A percentile compares a stretch with the other conserved stretches of the same genome.
phyloP scores from a whole-genome alignment of 768 basidiomycete genomes.

The Suillus alpinus region DNA sequence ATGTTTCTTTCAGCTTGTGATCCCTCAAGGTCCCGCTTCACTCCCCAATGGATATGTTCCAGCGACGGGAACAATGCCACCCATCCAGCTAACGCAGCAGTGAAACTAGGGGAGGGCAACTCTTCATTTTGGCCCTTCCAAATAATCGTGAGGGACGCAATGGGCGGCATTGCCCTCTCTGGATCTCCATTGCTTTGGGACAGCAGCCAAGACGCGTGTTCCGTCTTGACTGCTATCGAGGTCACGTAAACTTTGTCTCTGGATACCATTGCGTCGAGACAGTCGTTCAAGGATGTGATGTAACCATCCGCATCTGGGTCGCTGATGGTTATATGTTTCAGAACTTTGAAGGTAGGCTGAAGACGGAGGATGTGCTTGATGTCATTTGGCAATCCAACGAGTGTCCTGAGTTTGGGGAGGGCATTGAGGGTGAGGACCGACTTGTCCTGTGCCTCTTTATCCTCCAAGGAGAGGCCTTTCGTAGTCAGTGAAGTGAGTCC shows the following conservation, averaged over 20 bases:
- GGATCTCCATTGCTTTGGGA: background rate
- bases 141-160: background rate
- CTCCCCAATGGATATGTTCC: constrained; percentile 1
- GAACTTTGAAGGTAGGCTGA: background rate
- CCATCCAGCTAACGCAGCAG: background rate
- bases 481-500: constrained; percentile 1
- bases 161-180: background rate
- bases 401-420: background rate
- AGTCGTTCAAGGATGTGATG: background rate
- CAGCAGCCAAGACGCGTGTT: constrained; percentile 1
- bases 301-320: constrained; percentile 1
- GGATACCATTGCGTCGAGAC: background rate
- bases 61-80: background rate
- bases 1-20: constrained; percentile 2
- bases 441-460: background rate
- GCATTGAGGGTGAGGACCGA: background rate
- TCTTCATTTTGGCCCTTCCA: constrained; percentile 1
- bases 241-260: constrained; percentile 1
- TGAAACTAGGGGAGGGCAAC: background rate
- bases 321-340: background rate
- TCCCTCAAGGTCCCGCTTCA: background rate
- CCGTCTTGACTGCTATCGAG: background rate
- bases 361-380: background rate
- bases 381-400: constrained; percentile 1
- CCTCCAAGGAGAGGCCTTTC: background rate